phyloP scores from a whole-genome alignment of 148 eudicot species.

The Vaccinium vitisidaea region DNA sequence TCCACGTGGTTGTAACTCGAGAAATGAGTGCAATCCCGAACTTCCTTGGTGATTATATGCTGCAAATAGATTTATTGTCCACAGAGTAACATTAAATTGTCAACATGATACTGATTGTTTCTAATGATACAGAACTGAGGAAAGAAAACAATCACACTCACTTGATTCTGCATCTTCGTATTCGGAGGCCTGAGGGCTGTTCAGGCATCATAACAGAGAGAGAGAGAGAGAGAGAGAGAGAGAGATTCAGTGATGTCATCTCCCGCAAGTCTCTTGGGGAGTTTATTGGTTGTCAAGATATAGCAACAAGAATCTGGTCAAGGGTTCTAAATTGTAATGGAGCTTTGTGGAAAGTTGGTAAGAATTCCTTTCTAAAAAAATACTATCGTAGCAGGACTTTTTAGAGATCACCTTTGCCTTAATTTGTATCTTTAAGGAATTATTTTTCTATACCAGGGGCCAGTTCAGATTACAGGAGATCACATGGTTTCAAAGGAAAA shows the following conservation, averaged over 20 bases:
- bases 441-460: background rate
- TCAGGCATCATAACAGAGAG: too few species aligned
- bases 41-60: slow-evolving; percentile 44
- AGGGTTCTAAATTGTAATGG: background rate
- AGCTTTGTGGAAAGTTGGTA: slow-evolving; percentile 8
- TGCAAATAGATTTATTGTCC: slow-evolving; percentile 23
- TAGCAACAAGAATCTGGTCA: slow-evolving; percentile 6
- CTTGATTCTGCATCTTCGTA: slow-evolving; percentile 80
- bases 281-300: background rate
- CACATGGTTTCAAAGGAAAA: background rate
- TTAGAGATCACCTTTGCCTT: background rate
- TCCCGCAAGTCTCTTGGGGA: background rate
- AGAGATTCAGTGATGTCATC: background rate
- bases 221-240: too few species aligned
- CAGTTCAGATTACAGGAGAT: background rate
- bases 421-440: background rate
- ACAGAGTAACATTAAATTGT: background rate
- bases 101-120: background rate
- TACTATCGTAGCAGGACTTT: background rate
- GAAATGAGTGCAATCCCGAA: slow-evolving; percentile 37
- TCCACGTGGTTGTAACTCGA: slow-evolving; percentile 31
- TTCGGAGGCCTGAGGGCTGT: slow-evolving; percentile 60
- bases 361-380: background rate
- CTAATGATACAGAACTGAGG: background rate
- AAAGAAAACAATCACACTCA: slow-evolving; percentile 20